A percentile compares a stretch with the other conserved stretches of the same genome.
phyloP scores from a whole-genome alignment of 129 eudicot genomes.

The Ambrosia artemisiifolia region DNA sequence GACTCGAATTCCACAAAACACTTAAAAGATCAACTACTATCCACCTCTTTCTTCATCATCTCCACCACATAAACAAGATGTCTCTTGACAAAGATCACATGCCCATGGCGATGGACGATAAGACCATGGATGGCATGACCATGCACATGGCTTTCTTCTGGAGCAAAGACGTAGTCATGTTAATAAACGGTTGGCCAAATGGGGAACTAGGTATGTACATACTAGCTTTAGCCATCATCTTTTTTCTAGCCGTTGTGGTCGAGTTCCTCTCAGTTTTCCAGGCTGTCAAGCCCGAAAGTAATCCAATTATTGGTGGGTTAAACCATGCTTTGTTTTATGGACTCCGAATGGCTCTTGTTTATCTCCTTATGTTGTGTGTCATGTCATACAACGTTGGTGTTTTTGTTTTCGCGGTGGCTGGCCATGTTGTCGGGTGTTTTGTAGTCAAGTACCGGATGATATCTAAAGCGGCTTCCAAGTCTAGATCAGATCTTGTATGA shows the following conservation, averaged over 20 bases:
- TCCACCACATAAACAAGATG: slow-evolving; percentile 6
- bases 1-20: slow-evolving; percentile 1
- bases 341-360: slow-evolving; percentile 50
- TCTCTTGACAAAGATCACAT: slow-evolving; percentile 20
- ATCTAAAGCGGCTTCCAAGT: slow-evolving; percentile 17
- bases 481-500: slow-evolving; percentile 20
- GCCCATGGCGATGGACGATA: slow-evolving; percentile 39
- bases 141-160: slow-evolving; percentile 68
- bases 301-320: slow-evolving; percentile 32
- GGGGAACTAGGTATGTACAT: slow-evolving; percentile 49
- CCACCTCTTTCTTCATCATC: slow-evolving; percentile 6
- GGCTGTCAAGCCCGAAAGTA: slow-evolving; percentile 12
- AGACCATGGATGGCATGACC: slow-evolving; percentile 30
- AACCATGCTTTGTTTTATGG: slow-evolving; percentile 41
- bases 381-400: slow-evolving; percentile 71
- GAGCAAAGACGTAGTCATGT: slow-evolving; percentile 56
- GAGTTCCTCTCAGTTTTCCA: slow-evolving; percentile 43
- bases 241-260: slow-evolving; percentile 33
- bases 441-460: slow-evolving; percentile 37
- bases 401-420: slow-evolving; percentile 46
- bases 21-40: background rate
- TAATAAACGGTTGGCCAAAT: slow-evolving; percentile 63
- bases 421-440: slow-evolving; percentile 55
- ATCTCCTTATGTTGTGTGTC: slow-evolving; percentile 67
- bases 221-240: slow-evolving; percentile 48